Conservation (phyloP, 2,329 filamentous ascomycete species). For the Fusarium coicis region DNA sequence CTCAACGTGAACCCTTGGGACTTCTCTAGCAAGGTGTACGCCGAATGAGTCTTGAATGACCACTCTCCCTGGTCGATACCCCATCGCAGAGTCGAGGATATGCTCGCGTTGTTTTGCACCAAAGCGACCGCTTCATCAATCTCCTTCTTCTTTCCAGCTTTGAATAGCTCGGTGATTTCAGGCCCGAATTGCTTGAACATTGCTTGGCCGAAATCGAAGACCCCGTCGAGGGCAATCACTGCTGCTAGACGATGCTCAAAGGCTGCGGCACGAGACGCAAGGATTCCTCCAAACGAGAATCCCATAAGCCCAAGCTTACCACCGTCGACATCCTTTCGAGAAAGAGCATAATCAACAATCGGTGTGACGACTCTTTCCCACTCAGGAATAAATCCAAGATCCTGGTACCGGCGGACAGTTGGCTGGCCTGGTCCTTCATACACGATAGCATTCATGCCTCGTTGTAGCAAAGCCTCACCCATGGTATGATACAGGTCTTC, state of each 20-base stretch:
- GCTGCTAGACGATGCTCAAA: constrained; percentile 56
- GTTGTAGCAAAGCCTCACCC: constrained; percentile 49
- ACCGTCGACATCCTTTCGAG: constrained; percentile 45
- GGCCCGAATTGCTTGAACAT: not conserved
- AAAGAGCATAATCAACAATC: constrained; percentile 52
- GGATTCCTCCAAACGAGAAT: constrained; percentile 54
- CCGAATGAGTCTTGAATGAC: constrained; percentile 16
- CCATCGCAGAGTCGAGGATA: not conserved
- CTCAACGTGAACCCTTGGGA: constrained; percentile 24
- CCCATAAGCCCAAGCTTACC: constrained; percentile 52
- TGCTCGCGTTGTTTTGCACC: not conserved
- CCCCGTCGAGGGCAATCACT: constrained; percentile 21
- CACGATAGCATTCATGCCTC: constrained; percentile 56
- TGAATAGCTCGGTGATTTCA: not conserved
- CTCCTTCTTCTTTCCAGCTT: not conserved
- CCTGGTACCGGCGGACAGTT: constrained; percentile 53
- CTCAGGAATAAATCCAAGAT: constrained; percentile 55
- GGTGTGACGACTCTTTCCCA: constrained; percentile 56
- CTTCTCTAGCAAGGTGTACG: not conserved
- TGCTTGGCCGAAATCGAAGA: not conserved
- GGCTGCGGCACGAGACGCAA: constrained; percentile 54
- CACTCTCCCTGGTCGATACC: constrained; percentile 11
- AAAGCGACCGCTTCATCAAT: not conserved
- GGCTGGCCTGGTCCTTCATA: constrained; percentile 61
- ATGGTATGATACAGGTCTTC: constrained; percentile 56